These are phyloP conservation scores for Talaromyces nanjingensis DNA, from an alignment of 495 filamentous ascomycete genomes.

Conservation along the genomic window DNA sequence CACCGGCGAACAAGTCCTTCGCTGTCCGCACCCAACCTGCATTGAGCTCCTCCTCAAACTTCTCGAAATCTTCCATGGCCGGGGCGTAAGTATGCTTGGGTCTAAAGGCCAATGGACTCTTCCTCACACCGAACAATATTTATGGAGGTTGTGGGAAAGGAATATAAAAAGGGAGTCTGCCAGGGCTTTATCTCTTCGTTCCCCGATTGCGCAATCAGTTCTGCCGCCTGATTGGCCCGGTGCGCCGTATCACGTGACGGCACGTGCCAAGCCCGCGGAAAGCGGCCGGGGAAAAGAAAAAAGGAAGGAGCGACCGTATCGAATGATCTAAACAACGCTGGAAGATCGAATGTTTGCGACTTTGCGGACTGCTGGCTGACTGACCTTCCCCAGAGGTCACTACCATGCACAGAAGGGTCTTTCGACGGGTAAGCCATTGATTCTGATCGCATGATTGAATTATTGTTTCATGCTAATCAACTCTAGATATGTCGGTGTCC, in stretches of 20 bases:
- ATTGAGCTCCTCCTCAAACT: slow-evolving; percentile 25
- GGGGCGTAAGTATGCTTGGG: not conserved
- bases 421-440: not conserved
- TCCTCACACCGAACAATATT: slow-evolving; percentile 9
- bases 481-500: slow-evolving; percentile 8
- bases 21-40: slow-evolving; percentile 49
- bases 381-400: not conserved
- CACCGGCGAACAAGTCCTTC: slow-evolving; percentile 90
- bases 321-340: not conserved
- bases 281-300: not conserved
- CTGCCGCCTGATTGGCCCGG: not conserved
- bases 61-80: slow-evolving; percentile 30
- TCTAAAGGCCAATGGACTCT: not conserved
- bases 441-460: no score
- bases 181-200: not conserved
- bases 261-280: slow-evolving; percentile 9
- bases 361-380: not conserved
- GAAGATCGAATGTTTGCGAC: not conserved
- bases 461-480: not conserved
- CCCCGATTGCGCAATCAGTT: slow-evolving; percentile 23
- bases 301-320: not conserved
- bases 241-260: slow-evolving; percentile 4
- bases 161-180: not conserved
- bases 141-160: not conserved
- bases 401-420: slow-evolving; percentile 9